Base-by-base conservation (phyloP, 2,329 filamentous ascomycete genomes). In the Beauveria scarabaeidicola region DNA sequence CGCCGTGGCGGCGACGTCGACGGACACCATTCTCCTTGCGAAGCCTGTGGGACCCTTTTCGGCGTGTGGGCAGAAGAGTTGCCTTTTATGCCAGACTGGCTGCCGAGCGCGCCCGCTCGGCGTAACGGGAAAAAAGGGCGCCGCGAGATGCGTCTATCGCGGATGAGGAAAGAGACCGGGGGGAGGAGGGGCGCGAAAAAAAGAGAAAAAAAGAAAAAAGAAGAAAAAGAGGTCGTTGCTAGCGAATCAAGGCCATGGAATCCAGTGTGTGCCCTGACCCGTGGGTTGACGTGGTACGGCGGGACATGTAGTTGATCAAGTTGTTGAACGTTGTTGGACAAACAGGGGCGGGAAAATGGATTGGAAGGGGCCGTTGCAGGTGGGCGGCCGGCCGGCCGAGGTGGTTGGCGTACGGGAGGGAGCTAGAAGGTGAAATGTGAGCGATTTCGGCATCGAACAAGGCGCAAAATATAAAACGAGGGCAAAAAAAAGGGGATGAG, bases 1-100 rank as follows among this genome's bases (percentile, higher is more conserved):
- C 63, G 68, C 46, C 59, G 62, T 59, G 54, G 61, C 44, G 50
- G 64, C 57, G 27, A 48, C 58, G 38, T 58, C 55, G 55, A 58
- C 36, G 36, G 55, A 58, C 36, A 58, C 55, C 55, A 58, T 58
- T 19, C 29, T 58, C 46, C 13, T 13, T 25, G 21, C 54, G 25
- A 40, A 21, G 10, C 15, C 17, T 15, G 32, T 5, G 11, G 6
- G 13, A 36, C 32, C 32, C 32, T 36, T 36, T 36, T 36, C 32
- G 32, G 13, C 32, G 32, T 11, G 32, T 15, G 32, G 13, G 32
- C 11, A 36, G 32, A 15, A 36, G 5, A 36, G 13, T 36, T 13
- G 32, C 32, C 32, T 36, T 6, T 36, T 6, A 36, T 13, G 32
- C 13, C 13, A 36, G 32, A 36, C 32, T 36, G 32, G 13, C 32